Evolutionary conservation across 192 early-diverging fungal genomes (phyloP), one percentile per base, ranked within the genome.

Genomic region (Rhizoclosmatium globosum): DNA sequence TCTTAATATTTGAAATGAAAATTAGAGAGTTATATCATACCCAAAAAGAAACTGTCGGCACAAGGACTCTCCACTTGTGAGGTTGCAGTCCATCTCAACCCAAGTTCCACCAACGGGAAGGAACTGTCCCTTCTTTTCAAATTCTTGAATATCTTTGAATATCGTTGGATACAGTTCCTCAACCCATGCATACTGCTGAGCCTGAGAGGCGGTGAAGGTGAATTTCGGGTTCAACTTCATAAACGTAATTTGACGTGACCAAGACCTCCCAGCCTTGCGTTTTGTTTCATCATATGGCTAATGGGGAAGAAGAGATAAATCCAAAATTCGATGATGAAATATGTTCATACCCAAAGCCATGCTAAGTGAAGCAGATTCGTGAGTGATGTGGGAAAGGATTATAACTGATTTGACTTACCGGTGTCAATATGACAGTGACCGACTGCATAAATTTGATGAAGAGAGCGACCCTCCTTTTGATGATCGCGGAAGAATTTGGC

Each of bases 231-330:
- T 96, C 45, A 85, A 79, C 39, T 99, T 96, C 86, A 99, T 92
- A 11, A 95, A 75, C 19, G 75, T 62, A 41, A 62, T 61, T 80
- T 88, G 86, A 50, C 79, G 77, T 3, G 87, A 60, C 79, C 80
- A 88, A 45, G 74, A 78, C 4, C 83, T 77, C 17, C 83, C 85
- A 41, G 78, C 66, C 76, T 99, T 99, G 77, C 98, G 90, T 79
- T 95, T 97, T 3, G 98, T 99, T 83, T 99, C 98, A 71, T 92
- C 97, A 81, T 92, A 99, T 3, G 98, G 96, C 98, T 96, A 98
- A 43, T 98, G 85, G 97, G 53, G 13, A 71, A 71, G 15, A 50
- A 50, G 48, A 50, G 15, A 9, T 50, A 15, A 50, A 15, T 50
- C 4, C 48, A 50, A 50, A 50, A 50, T 4, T 50, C 4, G 6